Percentiles rank a stretch among this genome's conserved stretches.
Evolutionary conservation across 495 filamentous ascomycete species (phyloP).

Genomic region (Aspergillus sclerotiicarbonarius): DNA sequence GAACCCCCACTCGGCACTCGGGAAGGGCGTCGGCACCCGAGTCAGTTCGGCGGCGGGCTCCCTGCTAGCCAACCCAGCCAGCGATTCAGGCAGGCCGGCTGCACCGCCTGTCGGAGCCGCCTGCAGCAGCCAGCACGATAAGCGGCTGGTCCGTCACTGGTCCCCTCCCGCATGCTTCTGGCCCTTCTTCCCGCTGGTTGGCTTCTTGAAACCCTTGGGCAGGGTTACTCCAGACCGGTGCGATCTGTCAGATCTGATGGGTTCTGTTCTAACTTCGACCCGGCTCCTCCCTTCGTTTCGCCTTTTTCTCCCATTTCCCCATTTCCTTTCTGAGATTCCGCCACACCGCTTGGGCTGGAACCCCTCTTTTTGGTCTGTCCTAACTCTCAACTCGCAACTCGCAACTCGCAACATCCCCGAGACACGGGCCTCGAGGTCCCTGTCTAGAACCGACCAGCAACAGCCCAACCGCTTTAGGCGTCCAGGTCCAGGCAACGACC

Average conservation of each 20-base stretch:
- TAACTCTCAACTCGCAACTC: no score
- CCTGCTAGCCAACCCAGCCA: not conserved
- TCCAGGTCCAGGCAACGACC: not conserved
- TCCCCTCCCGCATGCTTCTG: not conserved
- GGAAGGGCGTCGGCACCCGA: not conserved
- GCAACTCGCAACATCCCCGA: not conserved
- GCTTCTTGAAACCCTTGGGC: no score
- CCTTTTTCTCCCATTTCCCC: not conserved
- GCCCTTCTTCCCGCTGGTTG: not conserved
- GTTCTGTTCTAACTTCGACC: no score
- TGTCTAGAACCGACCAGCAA: not conserved
- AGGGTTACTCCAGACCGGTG: no score
- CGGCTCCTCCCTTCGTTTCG: not conserved
- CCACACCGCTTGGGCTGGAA: not conserved
- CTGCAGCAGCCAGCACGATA: not conserved
- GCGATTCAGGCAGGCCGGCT: not conserved
- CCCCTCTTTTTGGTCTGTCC: no score
- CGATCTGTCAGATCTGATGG: not conserved
- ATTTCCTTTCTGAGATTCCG: not conserved
- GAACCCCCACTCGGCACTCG: not conserved
- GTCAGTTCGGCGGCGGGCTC: not conserved
- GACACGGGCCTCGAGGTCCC: not conserved
- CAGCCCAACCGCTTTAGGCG: not conserved
- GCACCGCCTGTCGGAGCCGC: not conserved
- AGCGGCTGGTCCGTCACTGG: not conserved